Base-by-base conservation (phyloP, 176 grass and related monocot species). In the Calamus simplicifolius region DNA sequence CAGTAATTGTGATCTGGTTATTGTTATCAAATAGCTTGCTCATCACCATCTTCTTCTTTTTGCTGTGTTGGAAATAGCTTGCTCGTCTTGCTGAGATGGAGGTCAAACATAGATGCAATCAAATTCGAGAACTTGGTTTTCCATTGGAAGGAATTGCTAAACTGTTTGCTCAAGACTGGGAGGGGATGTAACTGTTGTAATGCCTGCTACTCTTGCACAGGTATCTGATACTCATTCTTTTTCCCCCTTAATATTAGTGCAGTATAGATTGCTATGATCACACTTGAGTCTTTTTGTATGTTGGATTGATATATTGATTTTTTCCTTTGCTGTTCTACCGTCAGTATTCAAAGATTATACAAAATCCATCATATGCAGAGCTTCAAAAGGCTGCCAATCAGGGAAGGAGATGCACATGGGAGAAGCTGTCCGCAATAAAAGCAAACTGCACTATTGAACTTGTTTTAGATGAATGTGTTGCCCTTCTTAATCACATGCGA, bases 281-380 rank as follows among this genome's bases (percentile, higher is more conserved):
- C 1, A 12, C 12, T 43, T 43, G 35, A 8, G 7, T 13, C 21
- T 43, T 43, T 43, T 10, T 43, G 0, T 43, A 43, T 43, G 35
- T 43, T 43, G 16, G 35, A 30, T 70, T 71, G 58, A 75, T 21
- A 25, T 52, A 72, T 25, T 43, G 19, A 21, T 77, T 50, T 69
- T 74, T 65, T 29, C 52, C 25, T 75, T 58, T 43, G 12, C 35
- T 43, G 35, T 25, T 50, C 35, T 43, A 43, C 35, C 3, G 49
- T 64, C 75, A 95, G 90, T 95, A 95, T 71, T 95, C 79, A 23
- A 95, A 89, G 73, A 95, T 95, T 61, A 89, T 95, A 82, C 85
- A 95, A 70, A 95, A 95, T 56, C 85, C 82, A 1, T 80, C 90
- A 58, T 82, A 89, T 69, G 57, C 68, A 49, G 90, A 95, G 62